Evolutionary conservation across 2,329 filamentous ascomycete species (phyloP).

Genomic region (Colletotrichum destructivum): DNA sequence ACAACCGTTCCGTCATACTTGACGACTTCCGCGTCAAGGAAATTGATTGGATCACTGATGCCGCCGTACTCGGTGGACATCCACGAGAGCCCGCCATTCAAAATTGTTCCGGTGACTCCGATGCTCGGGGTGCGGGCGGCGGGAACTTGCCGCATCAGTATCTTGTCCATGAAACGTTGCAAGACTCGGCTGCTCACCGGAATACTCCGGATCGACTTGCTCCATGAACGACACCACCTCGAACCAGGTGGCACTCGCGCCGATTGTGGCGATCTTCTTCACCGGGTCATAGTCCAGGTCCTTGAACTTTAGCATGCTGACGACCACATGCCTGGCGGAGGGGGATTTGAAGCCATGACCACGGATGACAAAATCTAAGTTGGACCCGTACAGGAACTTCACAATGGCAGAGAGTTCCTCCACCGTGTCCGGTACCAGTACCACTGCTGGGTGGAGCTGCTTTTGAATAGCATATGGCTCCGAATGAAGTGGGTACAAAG

Average conservation of each 20-base stretch:
- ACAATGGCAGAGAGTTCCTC: slow-evolving; percentile 5
- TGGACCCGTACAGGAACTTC: slow-evolving; percentile 12
- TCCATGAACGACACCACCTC: slow-evolving; percentile 30
- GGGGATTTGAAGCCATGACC: slow-evolving; percentile 36
- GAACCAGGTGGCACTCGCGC: slow-evolving; percentile 29
- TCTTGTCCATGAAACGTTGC: neutral
- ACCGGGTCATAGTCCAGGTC: slow-evolving; percentile 19
- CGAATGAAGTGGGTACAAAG: slow-evolving; percentile 14
- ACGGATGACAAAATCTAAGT: slow-evolving; percentile 26
- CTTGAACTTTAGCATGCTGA: slow-evolving; percentile 32
- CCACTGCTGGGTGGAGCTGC: slow-evolving; percentile 13
- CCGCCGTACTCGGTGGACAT: slow-evolving; percentile 29
- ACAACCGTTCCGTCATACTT: slow-evolving; percentile 28
- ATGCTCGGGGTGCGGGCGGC: slow-evolving; percentile 25
- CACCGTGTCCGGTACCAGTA: slow-evolving; percentile 13
- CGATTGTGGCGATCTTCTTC: slow-evolving; percentile 28
- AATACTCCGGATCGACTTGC: slow-evolving; percentile 18
- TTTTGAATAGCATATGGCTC: slow-evolving; percentile 31
- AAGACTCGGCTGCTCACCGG: neutral
- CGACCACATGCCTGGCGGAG: slow-evolving; percentile 14
- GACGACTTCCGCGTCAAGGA: slow-evolving; percentile 29
- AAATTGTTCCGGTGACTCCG: slow-evolving; percentile 21
- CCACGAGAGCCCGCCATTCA: slow-evolving; percentile 27
- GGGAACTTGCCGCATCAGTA: neutral
- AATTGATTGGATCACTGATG: slow-evolving; percentile 31